Base-by-base conservation (phyloP, 2,329 filamentous ascomycete species). In the Calcarisporium arbuscula region DNA sequence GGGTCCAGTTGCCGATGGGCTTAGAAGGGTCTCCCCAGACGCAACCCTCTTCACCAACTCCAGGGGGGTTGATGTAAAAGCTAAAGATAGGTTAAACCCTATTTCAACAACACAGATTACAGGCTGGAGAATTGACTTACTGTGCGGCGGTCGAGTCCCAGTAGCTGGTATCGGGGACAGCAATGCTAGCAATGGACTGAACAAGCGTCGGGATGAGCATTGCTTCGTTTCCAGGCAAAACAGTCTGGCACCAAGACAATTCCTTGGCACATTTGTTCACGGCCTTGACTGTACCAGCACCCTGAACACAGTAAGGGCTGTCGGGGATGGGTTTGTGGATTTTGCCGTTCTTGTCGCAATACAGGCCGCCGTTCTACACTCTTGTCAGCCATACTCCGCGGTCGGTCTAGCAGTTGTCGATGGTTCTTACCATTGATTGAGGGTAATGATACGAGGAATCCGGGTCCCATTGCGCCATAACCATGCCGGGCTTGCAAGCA, bases 201-300 rank as follows among this genome's bases (percentile, higher is more conserved):
- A 88, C 78, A 42, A 78, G 58, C n/a, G 82, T 89, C 12, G 83
- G 82, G 49, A 88, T 88, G 46, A 88, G 67, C 83, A 89, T 89
- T 41, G 80, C 80, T 62, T 89, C 84, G 49, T 86, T 82, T 32
- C 84, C 84, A 14, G 84, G 84, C 41, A 88, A 61, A 11, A 87
- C 80, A 5, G 84, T 89, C 60, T 89, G 84, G 59, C 84, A 89
- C 60, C 84, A 85, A 4, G 84, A 76, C 35, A 87, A 72, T 11
- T 69, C 52, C 22, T 65, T 62, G 28, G 74, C 70, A 42, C 72
- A 74, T 46, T 80, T 78, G 64, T 87, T 89, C 41, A 77, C 65
- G 22, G 72, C 83, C 37, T 68, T 64, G 35, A 89, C 70, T 7
- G 76, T 54, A 28, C 80, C 82, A 15, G 75, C 76, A 29, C 83